Percentiles rank a stretch among this genome's conserved stretches.
phyloP scores from a whole-genome alignment of 768 basidiomycete species.

The Tricholoma sp. region DNA sequence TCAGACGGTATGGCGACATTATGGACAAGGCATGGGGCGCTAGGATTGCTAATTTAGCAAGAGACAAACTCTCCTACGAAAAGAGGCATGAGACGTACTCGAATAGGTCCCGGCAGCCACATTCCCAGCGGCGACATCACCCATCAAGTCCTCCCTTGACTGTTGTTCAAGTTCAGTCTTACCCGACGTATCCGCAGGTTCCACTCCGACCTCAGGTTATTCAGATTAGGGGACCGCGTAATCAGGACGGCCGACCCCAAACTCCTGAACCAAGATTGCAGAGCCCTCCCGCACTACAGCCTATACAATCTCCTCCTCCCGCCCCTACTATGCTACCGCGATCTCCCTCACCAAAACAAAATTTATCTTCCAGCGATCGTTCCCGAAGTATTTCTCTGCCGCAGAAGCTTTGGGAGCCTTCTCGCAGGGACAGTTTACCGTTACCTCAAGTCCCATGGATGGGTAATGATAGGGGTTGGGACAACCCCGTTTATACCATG shows the following conservation, averaged over 20 bases:
- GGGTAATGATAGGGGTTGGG: neutral
- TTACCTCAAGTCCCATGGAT: neutral
- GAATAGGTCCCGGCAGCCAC: neutral
- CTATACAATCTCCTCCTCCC: too few relatives aligned
- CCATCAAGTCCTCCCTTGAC: neutral
- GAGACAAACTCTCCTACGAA: neutral
- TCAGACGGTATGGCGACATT: slow-evolving; percentile 45
- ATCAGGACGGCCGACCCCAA: too few relatives aligned
- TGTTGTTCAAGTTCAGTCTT: too few relatives aligned
- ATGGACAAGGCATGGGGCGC: slow-evolving; percentile 31
- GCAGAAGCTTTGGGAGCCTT: neutral
- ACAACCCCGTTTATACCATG: neutral
- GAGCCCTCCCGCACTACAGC: too few relatives aligned
- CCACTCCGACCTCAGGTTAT: neutral
- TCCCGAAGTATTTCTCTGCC: neutral
- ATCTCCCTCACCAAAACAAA: too few relatives aligned
- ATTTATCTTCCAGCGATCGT: neutral
- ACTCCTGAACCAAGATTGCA: too few relatives aligned
- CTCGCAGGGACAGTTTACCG: neutral
- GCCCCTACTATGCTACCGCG: too few relatives aligned
- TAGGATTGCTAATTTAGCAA: slow-evolving; percentile 20
- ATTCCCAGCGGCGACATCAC: neutral
- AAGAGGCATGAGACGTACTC: neutral
- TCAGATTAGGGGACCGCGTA: too few relatives aligned
- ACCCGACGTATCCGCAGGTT: neutral